These are phyloP conservation scores for Alternaria sp. DNA, from an alignment of 2,329 filamentous ascomycete species.

Conservation along the genomic window DNA sequence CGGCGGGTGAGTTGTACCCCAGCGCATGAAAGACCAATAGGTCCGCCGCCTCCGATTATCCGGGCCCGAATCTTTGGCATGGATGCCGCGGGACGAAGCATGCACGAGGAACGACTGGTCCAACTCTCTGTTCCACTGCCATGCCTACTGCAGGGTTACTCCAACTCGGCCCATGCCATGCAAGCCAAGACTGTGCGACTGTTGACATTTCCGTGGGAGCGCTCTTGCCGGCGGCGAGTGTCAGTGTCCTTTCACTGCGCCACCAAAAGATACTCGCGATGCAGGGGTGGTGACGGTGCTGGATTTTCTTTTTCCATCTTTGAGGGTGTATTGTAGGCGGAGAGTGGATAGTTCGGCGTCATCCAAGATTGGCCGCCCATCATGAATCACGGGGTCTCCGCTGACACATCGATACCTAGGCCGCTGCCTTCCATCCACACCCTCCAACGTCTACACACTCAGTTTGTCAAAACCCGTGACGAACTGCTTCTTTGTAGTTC, in stretches of 20 bases:
- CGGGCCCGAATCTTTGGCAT: conserved; percentile 16
- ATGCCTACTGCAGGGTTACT: conserved; percentile 11
- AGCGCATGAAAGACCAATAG: conserved; percentile 16
- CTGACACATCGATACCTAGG: neutral
- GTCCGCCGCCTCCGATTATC: conserved; percentile 9
- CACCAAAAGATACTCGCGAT: neutral
- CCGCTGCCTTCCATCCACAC: neutral
- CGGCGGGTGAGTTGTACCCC: conserved; percentile 18
- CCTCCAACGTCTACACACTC: neutral
- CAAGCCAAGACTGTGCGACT: conserved; percentile 8
- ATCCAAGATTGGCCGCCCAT: neutral
- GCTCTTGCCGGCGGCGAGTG: conserved; percentile 7
- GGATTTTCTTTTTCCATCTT: neutral
- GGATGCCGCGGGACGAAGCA: conserved; percentile 23
- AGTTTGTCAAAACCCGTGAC: neutral
- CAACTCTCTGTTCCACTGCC: conserved; percentile 18
- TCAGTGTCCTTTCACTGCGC: neutral
- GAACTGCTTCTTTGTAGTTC: neutral
- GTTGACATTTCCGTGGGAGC: conserved; percentile 1
- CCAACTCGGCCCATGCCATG: conserved; percentile 4
- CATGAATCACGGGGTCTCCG: neutral
- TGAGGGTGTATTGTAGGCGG: neutral
- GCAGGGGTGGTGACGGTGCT: conserved; percentile 1
- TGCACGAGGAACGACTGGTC: conserved; percentile 20
- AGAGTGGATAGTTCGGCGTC: neutral